phyloP scores from a whole-genome alignment of 2,329 filamentous ascomycete species.

The Nothophoma quercina region DNA sequence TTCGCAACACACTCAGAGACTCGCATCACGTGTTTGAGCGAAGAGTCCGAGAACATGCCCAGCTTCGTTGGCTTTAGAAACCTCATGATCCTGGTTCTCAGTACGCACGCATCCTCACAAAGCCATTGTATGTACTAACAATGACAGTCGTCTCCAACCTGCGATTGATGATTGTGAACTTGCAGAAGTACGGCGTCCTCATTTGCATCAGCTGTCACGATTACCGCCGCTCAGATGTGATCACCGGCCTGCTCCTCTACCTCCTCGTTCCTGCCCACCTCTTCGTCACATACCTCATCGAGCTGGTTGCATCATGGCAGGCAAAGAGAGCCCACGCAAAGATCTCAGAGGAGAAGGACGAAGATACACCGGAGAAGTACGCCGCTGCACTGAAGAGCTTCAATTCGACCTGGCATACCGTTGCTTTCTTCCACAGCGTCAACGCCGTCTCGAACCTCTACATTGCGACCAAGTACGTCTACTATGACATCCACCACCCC shows the following conservation, averaged over 20 bases:
- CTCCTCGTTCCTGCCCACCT: conserved; percentile 90
- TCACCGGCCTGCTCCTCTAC: conserved; percentile 80
- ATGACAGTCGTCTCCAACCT: conserved; percentile 85
- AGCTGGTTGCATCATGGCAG: conserved; percentile 80
- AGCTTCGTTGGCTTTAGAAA: conserved; percentile 96
- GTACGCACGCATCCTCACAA: conserved; percentile 58
- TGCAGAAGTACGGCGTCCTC: conserved; percentile 96
- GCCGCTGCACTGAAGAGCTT: conserved; percentile 70
- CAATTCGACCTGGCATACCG: conserved; percentile 77
- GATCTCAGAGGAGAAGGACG: conserved; percentile 54
- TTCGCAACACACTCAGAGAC: conserved; percentile 80
- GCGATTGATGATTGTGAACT: conserved; percentile 94
- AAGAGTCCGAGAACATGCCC: conserved; percentile 75
- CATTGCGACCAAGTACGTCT: conserved; percentile 85
- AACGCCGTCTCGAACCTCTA: conserved; percentile 84
- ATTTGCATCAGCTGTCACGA: conserved; percentile 92
- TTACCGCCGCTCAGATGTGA: conserved; percentile 78
- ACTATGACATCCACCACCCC: conserved; percentile 90
- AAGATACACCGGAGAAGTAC: conserved; percentile 61
- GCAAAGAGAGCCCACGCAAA: conserved; percentile 73
- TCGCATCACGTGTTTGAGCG: conserved; percentile 82
- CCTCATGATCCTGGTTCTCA: conserved; percentile 90
- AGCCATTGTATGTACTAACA: conserved; percentile 29
- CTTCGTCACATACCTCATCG: conserved; percentile 88
- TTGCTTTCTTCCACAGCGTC: conserved; percentile 80